These are phyloP conservation scores for Macrolepiota fuliginosa DNA, from an alignment of 768 basidiomycete species.

Conservation along the genomic window DNA sequence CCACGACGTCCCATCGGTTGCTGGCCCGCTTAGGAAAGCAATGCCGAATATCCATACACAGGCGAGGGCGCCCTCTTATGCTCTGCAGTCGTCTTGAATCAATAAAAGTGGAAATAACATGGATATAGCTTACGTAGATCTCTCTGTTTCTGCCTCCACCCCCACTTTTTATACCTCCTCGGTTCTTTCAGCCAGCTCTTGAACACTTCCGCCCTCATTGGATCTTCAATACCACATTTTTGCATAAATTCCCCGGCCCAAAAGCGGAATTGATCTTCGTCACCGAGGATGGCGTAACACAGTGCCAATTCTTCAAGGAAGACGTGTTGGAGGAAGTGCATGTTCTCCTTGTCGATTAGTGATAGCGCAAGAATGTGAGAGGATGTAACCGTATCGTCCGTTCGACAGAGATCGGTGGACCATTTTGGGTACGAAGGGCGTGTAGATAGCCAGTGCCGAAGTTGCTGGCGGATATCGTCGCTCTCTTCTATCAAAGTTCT, in stretches of 20 bases:
- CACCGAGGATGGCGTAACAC: slow-evolving; percentile 39
- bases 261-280: slow-evolving; percentile 29
- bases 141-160: slow-evolving; percentile 38
- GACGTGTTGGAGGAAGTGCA: slow-evolving; percentile 36
- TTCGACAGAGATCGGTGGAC: slow-evolving; percentile 37
- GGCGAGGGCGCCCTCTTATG: slow-evolving; percentile 9
- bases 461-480: slow-evolving; percentile 29
- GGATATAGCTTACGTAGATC: slow-evolving; percentile 24
- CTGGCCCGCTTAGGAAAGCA: neutral
- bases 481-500: slow-evolving; percentile 21
- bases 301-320: slow-evolving; percentile 43
- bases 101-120: neutral
- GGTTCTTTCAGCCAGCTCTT: slow-evolving; percentile 30
- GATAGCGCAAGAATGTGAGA: slow-evolving; percentile 36
- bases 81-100: neutral
- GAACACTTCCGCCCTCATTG: slow-evolving; percentile 24
- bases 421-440: slow-evolving; percentile 39
- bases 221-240: slow-evolving; percentile 25
- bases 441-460: slow-evolving; percentile 33
- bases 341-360: slow-evolving; percentile 38
- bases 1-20: no score
- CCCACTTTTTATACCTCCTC: slow-evolving; percentile 35
- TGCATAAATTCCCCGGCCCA: slow-evolving; percentile 34
- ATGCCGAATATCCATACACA: neutral
- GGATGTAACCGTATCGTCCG: slow-evolving; percentile 37